Conservation (phyloP, 106 monocot genomes). For the Dioscorea alata region DNA sequence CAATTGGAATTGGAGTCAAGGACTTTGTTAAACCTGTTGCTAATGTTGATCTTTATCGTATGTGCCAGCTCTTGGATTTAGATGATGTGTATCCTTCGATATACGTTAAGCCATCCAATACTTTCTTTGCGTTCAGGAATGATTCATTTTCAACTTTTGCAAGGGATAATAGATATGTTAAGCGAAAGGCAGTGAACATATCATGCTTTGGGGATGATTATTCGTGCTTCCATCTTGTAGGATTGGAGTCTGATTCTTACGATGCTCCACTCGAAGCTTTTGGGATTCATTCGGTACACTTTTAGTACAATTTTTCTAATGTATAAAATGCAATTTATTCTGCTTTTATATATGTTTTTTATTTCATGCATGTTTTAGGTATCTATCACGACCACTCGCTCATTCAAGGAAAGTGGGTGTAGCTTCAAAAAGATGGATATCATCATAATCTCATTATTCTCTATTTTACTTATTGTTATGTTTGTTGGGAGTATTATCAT, state of each 20-base stretch:
- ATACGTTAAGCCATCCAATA: background rate
- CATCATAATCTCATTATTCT: constrained; percentile 3
- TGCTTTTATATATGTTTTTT: background rate
- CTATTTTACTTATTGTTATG: constrained; percentile 15
- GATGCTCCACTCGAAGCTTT: constrained; percentile 5
- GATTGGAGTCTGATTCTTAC: background rate
- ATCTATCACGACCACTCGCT: constrained; percentile 5
- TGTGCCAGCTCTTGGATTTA: background rate
- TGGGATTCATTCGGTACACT: constrained; percentile 15
- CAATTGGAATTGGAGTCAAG: constrained; percentile 10
- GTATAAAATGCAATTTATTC: background rate
- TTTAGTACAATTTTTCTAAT: background rate
- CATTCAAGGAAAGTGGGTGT: background rate
- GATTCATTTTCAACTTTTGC: background rate
- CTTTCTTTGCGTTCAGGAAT: background rate
- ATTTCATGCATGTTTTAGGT: constrained; percentile 20
- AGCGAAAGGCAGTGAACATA: background rate
- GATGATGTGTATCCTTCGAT: background rate
- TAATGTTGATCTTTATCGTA: background rate
- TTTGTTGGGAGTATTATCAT: constrained; percentile 16
- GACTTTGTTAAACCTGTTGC: constrained; percentile 4
- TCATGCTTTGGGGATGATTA: constrained; percentile 4
- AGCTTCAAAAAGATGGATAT: constrained; percentile 17
- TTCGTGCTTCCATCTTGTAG: background rate
- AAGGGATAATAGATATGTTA: background rate